Evolutionary conservation across 805 yeast genomes (phyloP), one percentile per base, ranked within the genome.

Genomic region (Danielozyma ontarioensis): DNA sequence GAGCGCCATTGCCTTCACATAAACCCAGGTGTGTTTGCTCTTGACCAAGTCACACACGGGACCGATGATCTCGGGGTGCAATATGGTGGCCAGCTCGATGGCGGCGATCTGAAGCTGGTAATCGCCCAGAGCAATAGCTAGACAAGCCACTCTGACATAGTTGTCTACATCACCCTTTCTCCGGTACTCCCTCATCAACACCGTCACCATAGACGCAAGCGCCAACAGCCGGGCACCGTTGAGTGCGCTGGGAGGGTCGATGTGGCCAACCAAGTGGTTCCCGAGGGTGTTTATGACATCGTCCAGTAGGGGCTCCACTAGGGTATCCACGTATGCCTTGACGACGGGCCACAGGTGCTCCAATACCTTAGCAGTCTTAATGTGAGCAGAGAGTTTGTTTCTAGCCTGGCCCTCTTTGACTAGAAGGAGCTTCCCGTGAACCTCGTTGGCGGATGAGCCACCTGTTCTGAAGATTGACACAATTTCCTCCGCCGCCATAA

Each of bases 161-260:
- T 47, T 36, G 8, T 44, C 53, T 13, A 32, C 14, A 10, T 48
- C 32, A 17, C 43, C 41, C 17, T 31, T 25, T 8, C 24, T 21
- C 2, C 28, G 12, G 31, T 55, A 44, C 8, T 37, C 33, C 10
- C 43, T 26, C 3, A 68, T 40, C 10, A 75, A 41, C 3, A 70
- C 31, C 2, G 13, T 53, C 47, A 2, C 95, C 95, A 53, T 85
- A 95, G 0, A 68, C 41, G 27, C n/a, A n/a, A n/a, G n/a, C n/a
- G n/a, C n/a, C n/a, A n/a, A n/a, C n/a, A n/a, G n/a, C n/a, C n/a
- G n/a, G n/a, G n/a, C n/a, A n/a, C n/a, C n/a, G n/a, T n/a, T n/a
- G n/a, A n/a, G n/a, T n/a, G n/a, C n/a, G n/a, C n/a, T n/a, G n/a
- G n/a, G n/a, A n/a, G n/a, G n/a, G n/a, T n/a, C n/a, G n/a, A n/a